Evolutionary conservation across 768 basidiomycete species (phyloP).

Genomic region (Amanita exitialis): DNA sequence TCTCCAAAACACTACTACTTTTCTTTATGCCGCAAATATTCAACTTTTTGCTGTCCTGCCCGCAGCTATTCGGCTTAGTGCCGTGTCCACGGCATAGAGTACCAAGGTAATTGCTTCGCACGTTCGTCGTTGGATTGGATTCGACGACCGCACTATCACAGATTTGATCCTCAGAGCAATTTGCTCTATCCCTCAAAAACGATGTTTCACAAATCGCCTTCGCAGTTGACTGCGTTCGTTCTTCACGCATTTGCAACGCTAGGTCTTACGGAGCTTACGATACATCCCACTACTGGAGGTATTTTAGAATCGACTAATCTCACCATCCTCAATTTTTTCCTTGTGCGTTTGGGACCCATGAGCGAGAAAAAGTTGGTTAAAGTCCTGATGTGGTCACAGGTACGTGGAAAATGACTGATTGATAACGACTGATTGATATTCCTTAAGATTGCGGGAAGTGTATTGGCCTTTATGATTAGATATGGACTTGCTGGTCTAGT

Average conservation of each 20-base stretch:
- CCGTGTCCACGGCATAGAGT: slow-evolving; percentile 92
- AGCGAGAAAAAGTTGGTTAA: slow-evolving; percentile 72
- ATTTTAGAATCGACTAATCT: slow-evolving; percentile 78
- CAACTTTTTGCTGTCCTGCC: slow-evolving; percentile 92
- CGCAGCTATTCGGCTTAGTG: slow-evolving; percentile 90
- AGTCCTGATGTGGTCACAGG: slow-evolving; percentile 68
- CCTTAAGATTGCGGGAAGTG: slow-evolving; percentile 59
- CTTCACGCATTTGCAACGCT: slow-evolving; percentile 53
- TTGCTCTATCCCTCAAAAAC: slow-evolving; percentile 72
- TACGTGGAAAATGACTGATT: too few relatives aligned
- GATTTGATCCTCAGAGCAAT: slow-evolving; percentile 67
- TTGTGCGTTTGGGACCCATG: slow-evolving; percentile 78
- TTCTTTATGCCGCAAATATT: slow-evolving; percentile 98
- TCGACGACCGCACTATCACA: slow-evolving; percentile 19
- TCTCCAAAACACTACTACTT: slow-evolving; percentile 89
- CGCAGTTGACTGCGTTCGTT: slow-evolving; percentile 38
- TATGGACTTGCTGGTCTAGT: slow-evolving; percentile 86
- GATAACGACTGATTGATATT: background rate
- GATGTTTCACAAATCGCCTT: slow-evolving; percentile 48
- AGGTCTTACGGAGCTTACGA: slow-evolving; percentile 56
- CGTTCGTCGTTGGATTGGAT: background rate
- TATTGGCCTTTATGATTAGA: slow-evolving; percentile 74
- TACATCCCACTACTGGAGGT: slow-evolving; percentile 39
- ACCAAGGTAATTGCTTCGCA: slow-evolving; percentile 50
- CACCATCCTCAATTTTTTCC: slow-evolving; percentile 82